These are phyloP conservation scores for Phalaenopsis aphrodite DNA, from an alignment of 106 monocot species.

Conservation along the genomic window DNA sequence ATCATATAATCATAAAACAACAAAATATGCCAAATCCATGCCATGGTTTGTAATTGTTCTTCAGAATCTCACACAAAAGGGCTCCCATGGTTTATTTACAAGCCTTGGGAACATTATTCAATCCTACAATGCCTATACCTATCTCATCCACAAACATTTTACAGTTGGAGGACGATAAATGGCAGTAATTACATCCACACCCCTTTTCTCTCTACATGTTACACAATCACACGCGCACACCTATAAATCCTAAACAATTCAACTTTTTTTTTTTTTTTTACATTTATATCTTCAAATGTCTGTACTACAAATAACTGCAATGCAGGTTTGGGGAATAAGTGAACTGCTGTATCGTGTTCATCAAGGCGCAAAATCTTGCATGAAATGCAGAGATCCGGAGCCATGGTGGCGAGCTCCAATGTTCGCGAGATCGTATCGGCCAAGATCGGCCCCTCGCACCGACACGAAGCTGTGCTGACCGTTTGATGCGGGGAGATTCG, in stretches of 20 bases:
- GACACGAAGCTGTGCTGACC: not conserved
- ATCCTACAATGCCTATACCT: not conserved
- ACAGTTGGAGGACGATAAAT: not conserved
- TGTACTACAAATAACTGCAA: not conserved
- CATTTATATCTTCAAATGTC: not conserved
- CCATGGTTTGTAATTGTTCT: not conserved
- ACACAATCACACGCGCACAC: not conserved
- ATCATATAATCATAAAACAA: not conserved
- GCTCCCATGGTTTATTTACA: constrained; percentile 4
- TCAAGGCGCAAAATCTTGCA: constrained; percentile 6
- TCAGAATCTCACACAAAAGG: not conserved
- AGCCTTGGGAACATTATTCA: not conserved
- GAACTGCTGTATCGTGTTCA: not conserved
- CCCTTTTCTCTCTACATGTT: not conserved
- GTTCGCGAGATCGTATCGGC: not conserved
- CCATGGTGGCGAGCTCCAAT: not conserved
- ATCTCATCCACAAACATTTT: constrained; percentile 1
- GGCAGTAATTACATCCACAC: not conserved
- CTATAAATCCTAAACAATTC: not conserved
- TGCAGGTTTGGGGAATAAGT: not conserved
- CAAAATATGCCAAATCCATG: not conserved
- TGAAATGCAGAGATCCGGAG: constrained; percentile 3
- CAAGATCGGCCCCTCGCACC: not conserved
- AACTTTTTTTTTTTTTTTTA: too few relatives aligned
- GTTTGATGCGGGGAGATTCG: not conserved